Base-by-base conservation (phyloP, 129 eudicot species). In the Smallanthus sonchifolius region DNA sequence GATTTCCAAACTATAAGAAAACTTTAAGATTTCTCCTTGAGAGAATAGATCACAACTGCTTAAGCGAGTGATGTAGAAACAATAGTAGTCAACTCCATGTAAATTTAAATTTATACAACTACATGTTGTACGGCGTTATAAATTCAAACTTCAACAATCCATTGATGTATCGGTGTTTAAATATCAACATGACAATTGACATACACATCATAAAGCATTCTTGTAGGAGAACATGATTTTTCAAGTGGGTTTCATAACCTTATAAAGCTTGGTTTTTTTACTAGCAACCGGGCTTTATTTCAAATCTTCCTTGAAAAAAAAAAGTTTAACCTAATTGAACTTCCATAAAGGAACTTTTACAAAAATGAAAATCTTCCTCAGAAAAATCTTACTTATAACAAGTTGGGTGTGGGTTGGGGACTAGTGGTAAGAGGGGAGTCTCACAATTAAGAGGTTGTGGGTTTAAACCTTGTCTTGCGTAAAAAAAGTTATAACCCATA, bases 21-120 rank as follows among this genome's bases (percentile, higher is more conserved):
- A 72, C 79, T 13, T 48, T 77, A 43, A 47, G 67, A 45, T 57
- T 37, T 65, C 40, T 81, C 5, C 65, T n/a, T 75, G 56, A 60
- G 20, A 59, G 49, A 35, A 37, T 37, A 38, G 2, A 54, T 48
- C 7, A 7, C 2, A 65, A 74, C 10, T 62, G 47, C 78, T 32
- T 44, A n/a, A 74, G 24, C 2, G 3, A 5, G 7, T 75, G 79
- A 65, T 36, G 73, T 24, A 28, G 51, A 45, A 16, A 40, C 11
- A 3, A 14, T 43, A 56, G 43, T 10, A 14, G 30, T 64, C 10
- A 74, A 59, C 15, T 69, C 52, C 65, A 59, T 77, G 82, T 69
- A 77, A 60, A 70, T 37, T 3, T 63, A 56, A 40, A 56, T 32
- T 16, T 66, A 66, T 66, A 10, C 71, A 49, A 19, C 2, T 3